Evolutionary conservation across 805 yeast species (phyloP).

Genomic region (Pichia gijzeniarum): DNA sequence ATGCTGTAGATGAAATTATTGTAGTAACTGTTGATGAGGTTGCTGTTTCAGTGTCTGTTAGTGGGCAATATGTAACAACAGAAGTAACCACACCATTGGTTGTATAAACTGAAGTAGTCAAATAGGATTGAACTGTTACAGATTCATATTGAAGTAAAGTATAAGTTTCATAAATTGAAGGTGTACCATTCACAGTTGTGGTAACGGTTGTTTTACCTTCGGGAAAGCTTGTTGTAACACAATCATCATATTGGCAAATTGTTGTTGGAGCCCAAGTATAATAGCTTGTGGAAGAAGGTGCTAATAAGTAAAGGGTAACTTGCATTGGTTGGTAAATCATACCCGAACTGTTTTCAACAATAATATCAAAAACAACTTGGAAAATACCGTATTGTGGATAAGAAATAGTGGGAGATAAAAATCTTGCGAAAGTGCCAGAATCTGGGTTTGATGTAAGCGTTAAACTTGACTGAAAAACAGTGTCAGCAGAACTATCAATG

Average conservation of each 20-base stretch:
- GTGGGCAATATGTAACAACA: slow-evolving; percentile 17
- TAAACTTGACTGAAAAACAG: slow-evolving; percentile 12
- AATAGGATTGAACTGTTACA: slow-evolving; percentile 1
- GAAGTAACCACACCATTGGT: slow-evolving; percentile 14
- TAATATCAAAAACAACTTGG: slow-evolving; percentile 1
- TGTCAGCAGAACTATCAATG: not conserved
- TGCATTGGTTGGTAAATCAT: too few species aligned
- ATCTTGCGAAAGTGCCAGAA: slow-evolving; percentile 10
- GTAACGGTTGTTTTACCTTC: not conserved
- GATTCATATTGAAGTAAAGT: not conserved
- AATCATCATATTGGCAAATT: slow-evolving; percentile 9
- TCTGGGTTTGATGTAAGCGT: slow-evolving; percentile 1
- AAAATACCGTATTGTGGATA: slow-evolving; percentile 12
- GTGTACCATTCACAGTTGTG: slow-evolving; percentile 3
- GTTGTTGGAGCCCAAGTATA: slow-evolving; percentile 12
- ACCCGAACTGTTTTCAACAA: not conserved
- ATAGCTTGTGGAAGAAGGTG: not conserved
- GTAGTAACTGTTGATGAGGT: not conserved
- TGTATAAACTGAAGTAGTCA: slow-evolving; percentile 14
- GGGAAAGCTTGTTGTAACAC: slow-evolving; percentile 11
- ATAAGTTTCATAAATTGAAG: slow-evolving; percentile 4
- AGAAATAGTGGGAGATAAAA: slow-evolving; percentile 7
- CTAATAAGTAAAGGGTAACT: slow-evolving; percentile 8
- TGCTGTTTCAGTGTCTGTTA: slow-evolving; percentile 10
- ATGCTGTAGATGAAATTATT: too few species aligned